phyloP scores from a whole-genome alignment of 495 filamentous ascomycete genomes.

The Tuber melanosporum region DNA sequence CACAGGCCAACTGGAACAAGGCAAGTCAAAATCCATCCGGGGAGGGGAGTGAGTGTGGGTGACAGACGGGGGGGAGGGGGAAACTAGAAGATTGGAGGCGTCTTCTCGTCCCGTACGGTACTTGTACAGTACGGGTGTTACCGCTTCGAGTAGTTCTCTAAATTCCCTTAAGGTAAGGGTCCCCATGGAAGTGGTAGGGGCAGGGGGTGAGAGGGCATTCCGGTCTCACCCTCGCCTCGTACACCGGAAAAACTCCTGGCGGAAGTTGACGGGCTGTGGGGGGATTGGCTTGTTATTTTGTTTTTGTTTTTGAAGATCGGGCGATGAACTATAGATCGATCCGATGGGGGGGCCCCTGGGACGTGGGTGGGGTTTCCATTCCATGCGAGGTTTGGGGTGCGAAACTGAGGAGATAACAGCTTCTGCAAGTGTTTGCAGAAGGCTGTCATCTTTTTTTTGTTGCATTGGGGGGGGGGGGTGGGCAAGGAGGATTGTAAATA shows the following conservation, averaged over 20 bases:
- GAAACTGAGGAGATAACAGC: not conserved
- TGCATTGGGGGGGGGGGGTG: not conserved
- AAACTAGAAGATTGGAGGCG: not conserved
- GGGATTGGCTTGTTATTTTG: not conserved
- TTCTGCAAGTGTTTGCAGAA: conserved; percentile 1
- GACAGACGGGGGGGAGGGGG: not conserved
- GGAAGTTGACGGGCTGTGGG: not conserved
- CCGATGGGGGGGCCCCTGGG: conserved; percentile 2
- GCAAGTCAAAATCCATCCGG: not conserved
- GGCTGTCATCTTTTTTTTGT: not conserved
- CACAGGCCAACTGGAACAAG: not conserved
- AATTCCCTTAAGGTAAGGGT: conserved; percentile 2
- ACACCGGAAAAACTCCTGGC: not conserved
- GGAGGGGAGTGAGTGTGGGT: not conserved
- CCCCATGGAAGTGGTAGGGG: not conserved
- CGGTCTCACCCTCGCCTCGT: conserved; percentile 1
- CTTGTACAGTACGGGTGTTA: not conserved
- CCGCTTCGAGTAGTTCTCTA: not conserved
- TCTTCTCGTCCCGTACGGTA: not conserved
- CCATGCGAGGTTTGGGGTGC: not conserved
- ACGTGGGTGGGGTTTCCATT: conserved; percentile 4
- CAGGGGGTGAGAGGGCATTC: not conserved
- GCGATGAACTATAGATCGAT: conserved; percentile 4
- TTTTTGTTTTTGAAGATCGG: conserved; percentile 4
- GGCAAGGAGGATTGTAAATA: not conserved